Conservation (phyloP, 805 yeast species). For the Wickerhamiella brachini region DNA sequence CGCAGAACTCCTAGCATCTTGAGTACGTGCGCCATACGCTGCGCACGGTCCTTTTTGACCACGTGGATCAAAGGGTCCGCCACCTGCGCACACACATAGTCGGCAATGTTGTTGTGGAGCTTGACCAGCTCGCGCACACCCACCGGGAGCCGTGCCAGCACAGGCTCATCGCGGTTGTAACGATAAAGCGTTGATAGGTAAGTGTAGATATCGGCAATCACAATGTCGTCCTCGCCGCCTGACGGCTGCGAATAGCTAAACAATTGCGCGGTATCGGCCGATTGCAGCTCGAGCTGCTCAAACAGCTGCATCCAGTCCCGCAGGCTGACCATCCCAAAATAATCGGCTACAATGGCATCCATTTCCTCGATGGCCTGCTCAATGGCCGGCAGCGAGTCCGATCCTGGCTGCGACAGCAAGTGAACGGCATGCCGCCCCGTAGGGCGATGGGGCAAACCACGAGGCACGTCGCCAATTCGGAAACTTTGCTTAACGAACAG, state of each 20-base stretch:
- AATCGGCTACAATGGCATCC: slow-evolving; percentile 45
- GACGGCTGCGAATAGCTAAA: slow-evolving; percentile 37
- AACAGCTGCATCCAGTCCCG: slow-evolving; percentile 71
- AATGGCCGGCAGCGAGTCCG: slow-evolving; percentile 22
- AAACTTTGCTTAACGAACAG: slow-evolving; percentile 10
- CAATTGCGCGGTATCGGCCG: slow-evolving; percentile 43
- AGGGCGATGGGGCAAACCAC: slow-evolving; percentile 3
- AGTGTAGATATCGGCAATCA: slow-evolving; percentile 51
- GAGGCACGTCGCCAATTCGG: slow-evolving; percentile 5
- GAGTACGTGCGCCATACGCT: slow-evolving; percentile 55
- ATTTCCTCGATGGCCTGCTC: slow-evolving; percentile 49
- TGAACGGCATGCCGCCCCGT: slow-evolving; percentile 6
- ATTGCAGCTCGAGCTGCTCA: slow-evolving; percentile 59
- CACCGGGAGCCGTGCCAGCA: slow-evolving; percentile 45
- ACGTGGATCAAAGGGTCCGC: slow-evolving; percentile 38
- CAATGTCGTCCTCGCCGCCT: slow-evolving; percentile 38
- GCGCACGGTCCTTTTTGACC: slow-evolving; percentile 40
- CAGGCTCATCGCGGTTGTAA: slow-evolving; percentile 31
- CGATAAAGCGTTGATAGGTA: slow-evolving; percentile 49
- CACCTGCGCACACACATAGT: slow-evolving; percentile 50
- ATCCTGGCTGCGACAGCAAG: slow-evolving; percentile 1
- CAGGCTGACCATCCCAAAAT: slow-evolving; percentile 42
- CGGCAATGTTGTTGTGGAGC: slow-evolving; percentile 52
- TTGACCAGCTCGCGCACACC: slow-evolving; percentile 52
- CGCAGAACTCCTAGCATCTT: slow-evolving; percentile 51